Evolutionary conservation across 2,329 filamentous ascomycete species (phyloP), one percentile per base, ranked within the genome.

Genomic region (Aspergillus bombycis): DNA sequence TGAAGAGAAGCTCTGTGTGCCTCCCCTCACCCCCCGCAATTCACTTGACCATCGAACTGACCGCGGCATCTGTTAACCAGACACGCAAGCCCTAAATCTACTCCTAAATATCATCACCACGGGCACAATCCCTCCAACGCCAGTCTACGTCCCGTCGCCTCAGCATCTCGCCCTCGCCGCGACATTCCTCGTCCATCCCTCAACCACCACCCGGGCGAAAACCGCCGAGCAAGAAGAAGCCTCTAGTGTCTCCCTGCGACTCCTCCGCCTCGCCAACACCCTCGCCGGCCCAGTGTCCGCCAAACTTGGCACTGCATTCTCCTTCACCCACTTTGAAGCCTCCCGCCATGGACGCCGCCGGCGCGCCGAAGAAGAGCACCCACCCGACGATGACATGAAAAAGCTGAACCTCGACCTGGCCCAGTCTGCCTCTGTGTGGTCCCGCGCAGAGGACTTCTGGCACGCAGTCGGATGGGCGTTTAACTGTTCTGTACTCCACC

Each of bases 381-480:
- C 61, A 32, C 36, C 65, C 67, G 80, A 82, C 8, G 77, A 80
- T 12, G 84, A 86, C 3, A 81, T 82, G 0, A 85, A 85, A 53
- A 78, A 80, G 11, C 78, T 93, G 41, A 81, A 83, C 48, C 83
- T 86, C 8, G 82, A 84, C 11, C 82, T 93, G 62, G 89, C 89
- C 1, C 85, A 86, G 57, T 81, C 85, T 16, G 84, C 88, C 50
- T 89, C 90, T 34, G 67, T 97, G 1, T 97, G 91, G 87, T 81
- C 80, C 19, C 85, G 87, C n/a, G 91, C 90, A 0, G 88, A 91
- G 65, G 92, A 96, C 73, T 96, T 98, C 71, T 99, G 95, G 93
- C 86, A 89, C 48, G 86, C 92, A 0, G 85, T 95, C 0, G 95
- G 94, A 4, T 98, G 95, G 95, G 91, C 92, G 0, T 93, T 98